A percentile compares a stretch with the other conserved stretches of the same genome.
Evolutionary conservation across 2,329 filamentous ascomycete species (phyloP).

Genomic region (Tolypocladium tropicale): DNA sequence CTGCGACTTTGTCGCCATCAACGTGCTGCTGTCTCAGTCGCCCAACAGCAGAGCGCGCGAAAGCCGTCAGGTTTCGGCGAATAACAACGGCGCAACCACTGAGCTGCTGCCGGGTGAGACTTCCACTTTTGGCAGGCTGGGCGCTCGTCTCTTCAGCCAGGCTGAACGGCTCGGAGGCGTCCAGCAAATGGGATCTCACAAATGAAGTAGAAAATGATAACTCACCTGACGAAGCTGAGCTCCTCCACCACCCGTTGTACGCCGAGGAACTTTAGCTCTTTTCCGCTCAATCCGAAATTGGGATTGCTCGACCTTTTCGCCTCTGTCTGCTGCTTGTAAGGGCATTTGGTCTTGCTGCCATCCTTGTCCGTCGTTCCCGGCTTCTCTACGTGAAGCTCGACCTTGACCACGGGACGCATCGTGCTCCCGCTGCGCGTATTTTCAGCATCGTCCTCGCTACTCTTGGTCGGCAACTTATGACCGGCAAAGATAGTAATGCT

Average conservation of each 20-base stretch:
- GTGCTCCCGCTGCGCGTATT: conserved; percentile 18
- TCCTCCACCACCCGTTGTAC: conserved; percentile 53
- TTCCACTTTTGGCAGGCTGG: too few species aligned
- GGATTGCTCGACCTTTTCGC: conserved; percentile 49
- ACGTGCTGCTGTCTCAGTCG: neutral
- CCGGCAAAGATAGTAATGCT: conserved; percentile 65
- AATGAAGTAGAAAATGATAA: neutral
- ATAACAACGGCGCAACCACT: neutral
- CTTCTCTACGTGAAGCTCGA: conserved; percentile 71
- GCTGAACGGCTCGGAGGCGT: neutral
- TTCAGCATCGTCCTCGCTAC: conserved; percentile 21
- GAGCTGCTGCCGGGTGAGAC: too few species aligned
- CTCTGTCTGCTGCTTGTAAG: conserved; percentile 51
- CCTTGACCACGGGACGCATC: conserved; percentile 64
- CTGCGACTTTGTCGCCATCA: neutral
- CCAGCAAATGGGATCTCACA: neutral
- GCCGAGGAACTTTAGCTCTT: conserved; percentile 47
- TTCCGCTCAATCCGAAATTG: conserved; percentile 44
- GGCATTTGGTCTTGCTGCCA: conserved; percentile 31
- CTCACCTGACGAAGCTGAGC: conserved; percentile 65
- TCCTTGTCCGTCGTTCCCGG: conserved; percentile 23
- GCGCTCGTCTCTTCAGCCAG: neutral
- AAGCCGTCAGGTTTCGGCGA: neutral
- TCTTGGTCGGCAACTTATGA: conserved; percentile 47
- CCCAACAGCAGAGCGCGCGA: neutral